A percentile compares a stretch with the other conserved stretches of the same genome.
Evolutionary conservation across 1,284 basidiomycete species (phyloP).

Genomic region (Pseudozyma pruni): DNA sequence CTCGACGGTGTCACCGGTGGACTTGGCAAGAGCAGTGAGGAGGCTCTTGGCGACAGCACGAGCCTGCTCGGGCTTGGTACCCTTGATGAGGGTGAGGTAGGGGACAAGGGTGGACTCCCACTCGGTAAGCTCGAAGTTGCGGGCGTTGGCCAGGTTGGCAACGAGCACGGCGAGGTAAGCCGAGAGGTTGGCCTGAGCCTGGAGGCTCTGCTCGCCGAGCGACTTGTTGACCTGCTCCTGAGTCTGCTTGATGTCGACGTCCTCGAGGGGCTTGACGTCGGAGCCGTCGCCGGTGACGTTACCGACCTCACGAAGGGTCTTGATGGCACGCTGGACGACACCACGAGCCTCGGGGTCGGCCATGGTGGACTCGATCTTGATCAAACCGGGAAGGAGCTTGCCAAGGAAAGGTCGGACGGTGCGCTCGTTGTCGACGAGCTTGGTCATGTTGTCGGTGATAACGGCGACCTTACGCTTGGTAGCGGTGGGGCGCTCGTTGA

Average conservation of each 20-base stretch:
- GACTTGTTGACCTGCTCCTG: constrained; percentile 57
- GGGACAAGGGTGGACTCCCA: constrained; percentile 65
- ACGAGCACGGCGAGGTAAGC: constrained; percentile 63
- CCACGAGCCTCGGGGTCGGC: constrained; percentile 67
- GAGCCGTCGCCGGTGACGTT: constrained; percentile 66
- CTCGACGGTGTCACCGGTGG: constrained; percentile 66
- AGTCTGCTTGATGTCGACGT: constrained; percentile 57
- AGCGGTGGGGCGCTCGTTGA: constrained; percentile 70
- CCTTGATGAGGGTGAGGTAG: constrained; percentile 66
- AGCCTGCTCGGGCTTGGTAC: constrained; percentile 58
- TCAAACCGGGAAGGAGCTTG: constrained; percentile 67
- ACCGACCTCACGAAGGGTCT: constrained; percentile 65
- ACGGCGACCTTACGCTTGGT: constrained; percentile 68
- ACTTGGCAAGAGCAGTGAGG: constrained; percentile 63
- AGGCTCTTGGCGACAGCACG: constrained; percentile 53
- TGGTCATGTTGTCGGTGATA: constrained; percentile 68
- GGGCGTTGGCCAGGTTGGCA: constrained; percentile 67
- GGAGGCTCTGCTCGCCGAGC: constrained; percentile 55
- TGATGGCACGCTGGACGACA: constrained; percentile 67
- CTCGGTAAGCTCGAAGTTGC: constrained; percentile 67
- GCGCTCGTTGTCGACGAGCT: constrained; percentile 69
- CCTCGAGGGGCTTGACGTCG: constrained; percentile 66
- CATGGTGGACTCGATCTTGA: constrained; percentile 67
- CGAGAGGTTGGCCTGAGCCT: constrained; percentile 52
- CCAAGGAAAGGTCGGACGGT: constrained; percentile 68